phyloP scores from a whole-genome alignment of 768 basidiomycete genomes.

The Boletales sp. region DNA sequence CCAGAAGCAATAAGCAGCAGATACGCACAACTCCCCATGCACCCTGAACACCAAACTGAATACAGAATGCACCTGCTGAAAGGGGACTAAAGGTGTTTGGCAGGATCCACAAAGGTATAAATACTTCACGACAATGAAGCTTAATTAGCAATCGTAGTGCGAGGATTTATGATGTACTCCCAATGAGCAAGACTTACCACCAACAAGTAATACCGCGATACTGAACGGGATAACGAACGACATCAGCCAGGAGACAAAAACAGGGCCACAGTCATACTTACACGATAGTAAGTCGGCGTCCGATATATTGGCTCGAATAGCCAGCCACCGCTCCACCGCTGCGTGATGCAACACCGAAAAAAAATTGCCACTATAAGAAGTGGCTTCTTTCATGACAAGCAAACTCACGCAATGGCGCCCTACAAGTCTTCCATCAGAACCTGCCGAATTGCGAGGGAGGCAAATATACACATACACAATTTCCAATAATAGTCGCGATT shows the following conservation, averaged over 20 bases:
- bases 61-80: constrained; percentile 79
- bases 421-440: constrained; percentile 12
- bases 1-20: background rate
- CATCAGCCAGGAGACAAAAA: background rate
- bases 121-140: constrained; percentile 22
- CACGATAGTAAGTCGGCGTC: constrained; percentile 76
- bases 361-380: background rate
- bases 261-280: background rate
- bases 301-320: constrained; percentile 67
- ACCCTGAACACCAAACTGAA: constrained; percentile 87
- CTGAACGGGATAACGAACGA: constrained; percentile 11
- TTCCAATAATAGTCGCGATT: constrained; percentile 79
- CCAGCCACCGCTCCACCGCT: constrained; percentile 71
- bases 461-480: constrained; percentile 43
- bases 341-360: background rate
- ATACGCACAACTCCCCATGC: constrained; percentile 80
- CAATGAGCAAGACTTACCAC: constrained; percentile 46
- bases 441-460: background rate
- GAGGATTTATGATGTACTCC: background rate
- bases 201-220: constrained; percentile 17
- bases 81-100: constrained; percentile 65
- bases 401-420: constrained; percentile 45
- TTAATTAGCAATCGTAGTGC: background rate
- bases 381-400: constrained; percentile 5
- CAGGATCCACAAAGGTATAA: constrained; percentile 83